These are phyloP conservation scores for Podila horticola DNA, from an alignment of 192 early-diverging fungal species.

Conservation along the genomic window DNA sequence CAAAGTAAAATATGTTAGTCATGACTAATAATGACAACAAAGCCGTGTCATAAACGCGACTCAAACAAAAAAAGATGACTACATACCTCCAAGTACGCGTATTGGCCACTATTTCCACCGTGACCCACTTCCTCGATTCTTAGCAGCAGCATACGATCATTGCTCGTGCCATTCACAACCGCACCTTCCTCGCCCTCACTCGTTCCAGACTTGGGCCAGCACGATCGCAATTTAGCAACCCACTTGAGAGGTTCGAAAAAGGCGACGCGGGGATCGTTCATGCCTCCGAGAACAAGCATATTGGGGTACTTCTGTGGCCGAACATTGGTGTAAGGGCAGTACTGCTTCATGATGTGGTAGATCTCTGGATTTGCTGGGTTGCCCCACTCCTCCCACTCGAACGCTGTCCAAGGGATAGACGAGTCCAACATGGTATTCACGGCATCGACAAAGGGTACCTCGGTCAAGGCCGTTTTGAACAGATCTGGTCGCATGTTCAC, in stretches of 20 bases:
- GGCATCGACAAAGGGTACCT: constrained; percentile 89
- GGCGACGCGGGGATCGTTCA: constrained; percentile 84
- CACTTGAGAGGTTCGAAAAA: constrained; percentile 90
- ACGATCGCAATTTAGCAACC: constrained; percentile 72
- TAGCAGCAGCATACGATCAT: constrained; percentile 45
- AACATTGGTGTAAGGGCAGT: constrained; percentile 78
- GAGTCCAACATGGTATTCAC: constrained; percentile 86
- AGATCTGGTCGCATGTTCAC: constrained; percentile 72
- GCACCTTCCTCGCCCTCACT: not conserved
- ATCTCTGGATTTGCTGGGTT: constrained; percentile 62
- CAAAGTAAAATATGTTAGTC: not conserved
- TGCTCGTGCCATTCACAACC: not conserved
- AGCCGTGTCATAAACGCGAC: not conserved
- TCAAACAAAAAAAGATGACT: not conserved
- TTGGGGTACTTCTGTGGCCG: constrained; percentile 59
- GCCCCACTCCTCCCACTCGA: constrained; percentile 84
- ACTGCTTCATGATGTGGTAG: constrained; percentile 65
- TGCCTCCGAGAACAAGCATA: constrained; percentile 79
- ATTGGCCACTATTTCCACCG: constrained; percentile 57
- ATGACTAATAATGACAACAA: not conserved
- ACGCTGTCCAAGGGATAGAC: constrained; percentile 73
- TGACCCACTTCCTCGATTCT: constrained; percentile 63
- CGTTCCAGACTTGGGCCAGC: constrained; percentile 12
- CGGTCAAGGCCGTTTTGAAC: constrained; percentile 76
- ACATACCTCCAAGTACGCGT: constrained; percentile 40